phyloP scores from a whole-genome alignment of 2,329 filamentous ascomycete species.

The Diaporthe nobilis region DNA sequence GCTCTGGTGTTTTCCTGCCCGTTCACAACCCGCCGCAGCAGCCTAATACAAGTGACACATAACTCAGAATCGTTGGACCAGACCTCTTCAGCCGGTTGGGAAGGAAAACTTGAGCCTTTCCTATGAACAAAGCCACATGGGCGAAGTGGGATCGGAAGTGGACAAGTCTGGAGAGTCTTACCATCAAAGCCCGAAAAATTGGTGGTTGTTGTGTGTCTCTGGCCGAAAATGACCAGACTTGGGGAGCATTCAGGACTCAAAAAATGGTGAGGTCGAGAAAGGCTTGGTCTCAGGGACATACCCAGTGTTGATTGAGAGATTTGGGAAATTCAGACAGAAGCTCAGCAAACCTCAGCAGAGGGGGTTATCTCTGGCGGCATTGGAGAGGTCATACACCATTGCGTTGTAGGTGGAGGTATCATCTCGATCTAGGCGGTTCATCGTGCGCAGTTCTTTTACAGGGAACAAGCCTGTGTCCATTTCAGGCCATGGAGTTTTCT shows the following conservation, averaged over 20 bases:
- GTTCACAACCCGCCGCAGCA: not conserved
- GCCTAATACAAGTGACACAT: not conserved
- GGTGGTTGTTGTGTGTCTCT: not conserved
- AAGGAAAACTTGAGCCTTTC: not conserved
- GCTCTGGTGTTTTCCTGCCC: not conserved
- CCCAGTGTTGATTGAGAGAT: not conserved
- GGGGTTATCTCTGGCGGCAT: not conserved
- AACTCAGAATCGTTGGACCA: not conserved
- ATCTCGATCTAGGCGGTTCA: not conserved
- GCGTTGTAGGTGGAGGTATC: not conserved
- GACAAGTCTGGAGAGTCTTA: not conserved
- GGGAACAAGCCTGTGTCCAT: not conserved
- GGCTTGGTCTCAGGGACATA: not conserved
- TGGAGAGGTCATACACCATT: not conserved
- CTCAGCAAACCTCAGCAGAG: not conserved
- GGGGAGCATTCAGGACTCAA: not conserved
- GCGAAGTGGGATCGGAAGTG: not conserved
- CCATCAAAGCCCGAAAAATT: not conserved
- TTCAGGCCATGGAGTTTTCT: not conserved
- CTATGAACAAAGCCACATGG: not conserved
- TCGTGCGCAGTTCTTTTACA: not conserved
- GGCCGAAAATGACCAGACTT: not conserved
- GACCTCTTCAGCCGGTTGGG: not conserved
- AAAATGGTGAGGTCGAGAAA: too few species aligned
- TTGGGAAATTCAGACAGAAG: not conserved